Conservation (phyloP, 2,329 filamentous ascomycete genomes). For the Diaporthe caulivora region DNA sequence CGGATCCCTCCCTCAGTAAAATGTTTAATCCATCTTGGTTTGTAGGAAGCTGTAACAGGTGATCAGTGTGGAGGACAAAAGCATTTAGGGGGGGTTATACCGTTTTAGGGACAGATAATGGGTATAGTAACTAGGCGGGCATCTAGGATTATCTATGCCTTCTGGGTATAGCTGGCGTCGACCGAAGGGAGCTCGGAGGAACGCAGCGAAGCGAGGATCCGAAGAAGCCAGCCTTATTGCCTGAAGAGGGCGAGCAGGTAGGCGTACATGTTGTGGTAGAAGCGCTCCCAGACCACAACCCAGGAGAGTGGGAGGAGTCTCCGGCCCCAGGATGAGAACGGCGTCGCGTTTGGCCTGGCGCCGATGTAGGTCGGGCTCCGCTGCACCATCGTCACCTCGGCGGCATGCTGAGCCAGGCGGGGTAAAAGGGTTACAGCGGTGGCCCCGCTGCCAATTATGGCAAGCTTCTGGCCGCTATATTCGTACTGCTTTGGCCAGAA, state of each 20-base stretch:
- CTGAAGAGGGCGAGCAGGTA: background rate
- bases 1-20: too few relatives aligned
- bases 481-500: constrained; percentile 81
- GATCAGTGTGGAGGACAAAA: too few relatives aligned
- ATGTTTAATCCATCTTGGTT: too few relatives aligned
- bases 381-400: constrained; percentile 77
- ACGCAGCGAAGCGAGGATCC: too few relatives aligned
- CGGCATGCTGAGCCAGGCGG: constrained; percentile 62
- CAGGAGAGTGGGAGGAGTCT: constrained; percentile 60
- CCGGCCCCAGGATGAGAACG: constrained; percentile 69
- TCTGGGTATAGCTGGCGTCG: too few relatives aligned
- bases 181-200: too few relatives aligned
- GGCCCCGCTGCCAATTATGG: constrained; percentile 77
- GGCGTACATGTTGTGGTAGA: constrained; percentile 34
- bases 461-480: constrained; percentile 73
- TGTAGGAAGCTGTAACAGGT: too few relatives aligned
- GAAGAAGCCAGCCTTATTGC: too few relatives aligned
- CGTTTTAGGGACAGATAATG: too few relatives aligned
- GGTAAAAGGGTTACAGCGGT: constrained; percentile 78
- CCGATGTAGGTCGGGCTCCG: constrained; percentile 74
- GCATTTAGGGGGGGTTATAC: too few relatives aligned
- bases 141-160: too few relatives aligned
- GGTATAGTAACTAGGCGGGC: too few relatives aligned
- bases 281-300: constrained; percentile 54
- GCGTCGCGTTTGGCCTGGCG: constrained; percentile 71